A percentile compares a stretch with the other conserved stretches of the same genome.
These are phyloP conservation scores for Ganoderma leucocontextum DNA, from an alignment of 1,284 basidiomycete genomes.

Conservation along the genomic window DNA sequence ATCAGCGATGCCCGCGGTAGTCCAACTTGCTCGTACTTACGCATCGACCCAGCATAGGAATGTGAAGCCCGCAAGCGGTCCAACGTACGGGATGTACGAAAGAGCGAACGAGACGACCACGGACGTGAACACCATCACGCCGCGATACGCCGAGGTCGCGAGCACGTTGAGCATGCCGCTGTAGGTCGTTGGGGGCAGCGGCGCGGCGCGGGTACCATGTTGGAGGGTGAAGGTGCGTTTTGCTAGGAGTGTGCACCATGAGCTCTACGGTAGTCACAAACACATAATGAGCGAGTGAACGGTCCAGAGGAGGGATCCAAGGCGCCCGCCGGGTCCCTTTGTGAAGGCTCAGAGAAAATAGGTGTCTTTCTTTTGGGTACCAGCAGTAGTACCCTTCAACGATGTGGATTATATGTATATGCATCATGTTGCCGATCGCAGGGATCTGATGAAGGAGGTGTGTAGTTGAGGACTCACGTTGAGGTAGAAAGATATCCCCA, in stretches of 20 bases:
- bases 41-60: conserved; percentile 87
- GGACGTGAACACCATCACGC: conserved; percentile 81
- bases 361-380: conserved; percentile 9
- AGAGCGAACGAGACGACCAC: conserved; percentile 74
- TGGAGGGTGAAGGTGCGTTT: conserved; percentile 73
- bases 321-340: conserved; percentile 2
- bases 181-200: conserved; percentile 60
- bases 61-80: conserved; percentile 64
- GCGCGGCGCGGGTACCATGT: conserved; percentile 64
- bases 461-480: conserved; percentile 60
- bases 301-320: not conserved
- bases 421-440: conserved; percentile 11
- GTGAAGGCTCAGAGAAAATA: conserved; percentile 10
- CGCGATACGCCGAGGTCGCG: conserved; percentile 80
- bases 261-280: conserved; percentile 54
- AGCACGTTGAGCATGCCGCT: conserved; percentile 75
- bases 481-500: conserved; percentile 75
- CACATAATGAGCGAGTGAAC: conserved; percentile 22
- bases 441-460: not conserved
- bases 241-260: conserved; percentile 78
- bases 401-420: conserved; percentile 12
- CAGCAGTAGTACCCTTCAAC: conserved; percentile 5
- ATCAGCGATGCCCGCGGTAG: not conserved
- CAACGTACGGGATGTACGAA: conserved; percentile 68
- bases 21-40: conserved; percentile 57